Evolutionary conservation across 2,329 filamentous ascomycete genomes (phyloP).

Genomic region (Fusarium redolens): DNA sequence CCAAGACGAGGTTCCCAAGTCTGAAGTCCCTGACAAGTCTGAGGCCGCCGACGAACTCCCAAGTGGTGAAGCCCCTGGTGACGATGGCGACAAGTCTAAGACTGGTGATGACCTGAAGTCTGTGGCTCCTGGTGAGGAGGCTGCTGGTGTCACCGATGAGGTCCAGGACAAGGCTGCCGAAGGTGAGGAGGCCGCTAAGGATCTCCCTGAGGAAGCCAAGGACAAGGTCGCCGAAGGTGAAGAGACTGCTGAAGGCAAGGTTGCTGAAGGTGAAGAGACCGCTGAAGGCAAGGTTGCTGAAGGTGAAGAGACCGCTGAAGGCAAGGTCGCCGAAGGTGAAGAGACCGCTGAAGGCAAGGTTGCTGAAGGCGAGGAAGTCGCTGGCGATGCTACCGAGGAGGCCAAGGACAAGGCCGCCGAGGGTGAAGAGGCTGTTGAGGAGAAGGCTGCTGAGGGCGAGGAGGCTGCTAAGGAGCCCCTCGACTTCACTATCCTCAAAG

Average conservation of each 20-base stretch:
- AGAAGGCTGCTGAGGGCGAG: slow-evolving; percentile 25
- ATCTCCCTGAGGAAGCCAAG: slow-evolving; percentile 8
- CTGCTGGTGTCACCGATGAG: slow-evolving; percentile 44
- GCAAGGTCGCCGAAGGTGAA: not conserved
- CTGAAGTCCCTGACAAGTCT: slow-evolving; percentile 25
- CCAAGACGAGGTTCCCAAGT: slow-evolving; percentile 40
- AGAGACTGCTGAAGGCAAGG: slow-evolving; percentile 12
- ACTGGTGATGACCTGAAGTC: slow-evolving; percentile 53
- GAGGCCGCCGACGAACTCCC: slow-evolving; percentile 12
- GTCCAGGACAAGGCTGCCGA: slow-evolving; percentile 32
- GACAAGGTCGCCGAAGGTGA: slow-evolving; percentile 33
- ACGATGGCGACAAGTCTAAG: slow-evolving; percentile 32
- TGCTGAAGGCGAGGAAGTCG: not conserved
- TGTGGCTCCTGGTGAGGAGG: slow-evolving; percentile 51
- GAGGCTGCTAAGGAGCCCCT: slow-evolving; percentile 30
- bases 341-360: slow-evolving; percentile 1
- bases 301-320: not conserved
- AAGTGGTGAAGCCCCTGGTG: not conserved
- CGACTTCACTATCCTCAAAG: slow-evolving; percentile 35
- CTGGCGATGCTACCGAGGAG: not conserved
- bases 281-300: not conserved
- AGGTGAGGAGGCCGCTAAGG: slow-evolving; percentile 9
- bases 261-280: slow-evolving; percentile 3
- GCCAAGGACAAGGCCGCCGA: not conserved
- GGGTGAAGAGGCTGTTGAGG: slow-evolving; percentile 10